Evolutionary conservation across 805 yeast genomes (phyloP), one percentile per base, ranked within the genome.

Genomic region (Komagataella phaffii): DNA sequence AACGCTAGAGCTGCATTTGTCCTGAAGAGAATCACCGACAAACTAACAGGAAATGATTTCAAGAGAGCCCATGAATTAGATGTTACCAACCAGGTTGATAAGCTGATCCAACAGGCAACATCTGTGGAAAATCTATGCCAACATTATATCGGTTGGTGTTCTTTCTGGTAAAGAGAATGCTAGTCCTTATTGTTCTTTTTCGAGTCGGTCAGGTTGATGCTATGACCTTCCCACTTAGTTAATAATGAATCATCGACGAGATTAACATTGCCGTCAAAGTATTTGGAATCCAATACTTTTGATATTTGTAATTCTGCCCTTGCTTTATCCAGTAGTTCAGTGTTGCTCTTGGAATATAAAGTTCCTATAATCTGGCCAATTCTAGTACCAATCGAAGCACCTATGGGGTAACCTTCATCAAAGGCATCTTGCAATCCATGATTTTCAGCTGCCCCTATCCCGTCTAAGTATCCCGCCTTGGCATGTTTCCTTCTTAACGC

Each of bases 81-180:
- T 58, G 89, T 90, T 44, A 84, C 95, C 1, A 80, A 85, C 2
- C 99, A 93, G 66, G 98, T 93, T 44, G 98, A 93, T 59, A 84
- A 83, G 63, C 71, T 93, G 63, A 93, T 93, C 50, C 95, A 87
- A 60, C 96, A 93, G 64, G 98, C 99, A 2, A 93, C 98, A 0
- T 85, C 95, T 49, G 95, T 91, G 30, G 98, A 93, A 63, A 93
- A 93, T 60, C 69, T 93, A 52, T 93, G 98, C 61, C 97, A 89
- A 67, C 99, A 91, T 67, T 93, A 87, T 63, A 85, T 93, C 55
- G 99, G 99, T 17, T 93, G 99, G 99, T 93, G 99, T 69, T 87
- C 98, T 1, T 93, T 91, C 78, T 93, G 99, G 98, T 91, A 61
- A 65, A 45, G 43, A 17, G 14, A 8, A 18, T 3, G 5, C 12